Evolutionary conservation across 345 rosid species (phyloP).

Genomic region (Linum lewisii): DNA sequence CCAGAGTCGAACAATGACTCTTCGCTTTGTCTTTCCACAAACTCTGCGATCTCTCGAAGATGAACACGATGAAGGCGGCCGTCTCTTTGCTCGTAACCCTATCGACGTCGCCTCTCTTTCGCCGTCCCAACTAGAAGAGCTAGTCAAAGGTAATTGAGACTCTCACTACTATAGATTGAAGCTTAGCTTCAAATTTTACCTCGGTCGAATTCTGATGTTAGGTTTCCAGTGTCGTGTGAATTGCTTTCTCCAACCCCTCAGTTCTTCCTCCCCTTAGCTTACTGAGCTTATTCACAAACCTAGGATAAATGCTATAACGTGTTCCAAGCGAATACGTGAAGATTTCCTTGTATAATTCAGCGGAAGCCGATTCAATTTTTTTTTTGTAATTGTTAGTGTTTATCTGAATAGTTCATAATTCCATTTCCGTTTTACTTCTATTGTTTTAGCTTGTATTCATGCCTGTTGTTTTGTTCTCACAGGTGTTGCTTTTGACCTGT

Average conservation of each 20-base stretch:
- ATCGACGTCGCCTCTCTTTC: conserved; percentile 48
- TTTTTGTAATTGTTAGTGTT: neutral
- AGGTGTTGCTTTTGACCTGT: conserved; percentile 88
- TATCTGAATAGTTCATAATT: neutral
- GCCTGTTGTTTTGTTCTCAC: conserved; percentile 6
- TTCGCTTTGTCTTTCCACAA: conserved; percentile 65
- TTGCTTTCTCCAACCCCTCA: neutral
- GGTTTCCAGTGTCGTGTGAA: too few species aligned
- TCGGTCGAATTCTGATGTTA: neutral
- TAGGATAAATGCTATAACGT: neutral
- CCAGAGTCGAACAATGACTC: conserved; percentile 46
- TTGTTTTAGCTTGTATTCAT: neutral
- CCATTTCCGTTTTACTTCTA: neutral
- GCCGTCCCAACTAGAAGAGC: conserved; percentile 64
- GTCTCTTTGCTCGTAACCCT: conserved; percentile 45
- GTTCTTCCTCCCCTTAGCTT: neutral
- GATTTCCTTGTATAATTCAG: neutral
- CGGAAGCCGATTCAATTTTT: neutral
- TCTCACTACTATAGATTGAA: neutral
- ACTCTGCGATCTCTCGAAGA: conserved; percentile 55
- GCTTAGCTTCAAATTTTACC: neutral
- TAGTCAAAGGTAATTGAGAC: conserved; percentile 71
- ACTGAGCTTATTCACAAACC: neutral
- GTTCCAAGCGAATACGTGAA: neutral
- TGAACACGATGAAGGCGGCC: conserved; percentile 35